Conservation (phyloP, 768 basidiomycete species). For the Hericium alpestre region DNA sequence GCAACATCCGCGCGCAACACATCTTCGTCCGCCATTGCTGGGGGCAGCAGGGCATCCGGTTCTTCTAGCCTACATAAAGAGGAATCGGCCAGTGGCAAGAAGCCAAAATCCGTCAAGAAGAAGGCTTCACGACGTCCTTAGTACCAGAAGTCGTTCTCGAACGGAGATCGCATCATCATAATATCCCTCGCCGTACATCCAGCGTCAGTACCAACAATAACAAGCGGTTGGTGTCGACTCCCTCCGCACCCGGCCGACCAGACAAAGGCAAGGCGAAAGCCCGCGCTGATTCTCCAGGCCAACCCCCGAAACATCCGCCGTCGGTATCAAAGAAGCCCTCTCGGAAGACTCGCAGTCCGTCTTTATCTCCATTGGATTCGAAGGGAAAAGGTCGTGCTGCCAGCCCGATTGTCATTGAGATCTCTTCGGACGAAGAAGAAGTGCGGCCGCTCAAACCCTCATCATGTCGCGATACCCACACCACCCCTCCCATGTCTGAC, state of each 20-base stretch:
- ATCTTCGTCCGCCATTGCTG: too few relatives aligned
- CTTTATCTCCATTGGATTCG: neutral
- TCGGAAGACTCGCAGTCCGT: neutral
- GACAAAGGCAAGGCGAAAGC: neutral
- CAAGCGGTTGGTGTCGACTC: neutral
- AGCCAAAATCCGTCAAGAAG: neutral
- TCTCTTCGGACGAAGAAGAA: neutral
- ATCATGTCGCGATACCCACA: neutral
- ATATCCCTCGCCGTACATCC: neutral
- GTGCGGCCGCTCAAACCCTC: conserved; percentile 1
- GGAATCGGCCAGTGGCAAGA: too few relatives aligned
- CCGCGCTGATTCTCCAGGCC: neutral
- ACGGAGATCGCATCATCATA: neutral
- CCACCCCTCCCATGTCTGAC: too few relatives aligned
- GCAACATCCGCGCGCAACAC: too few relatives aligned
- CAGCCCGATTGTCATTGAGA: neutral
- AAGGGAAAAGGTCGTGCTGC: neutral
- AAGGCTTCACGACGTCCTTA: neutral
- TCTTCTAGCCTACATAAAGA: too few relatives aligned
- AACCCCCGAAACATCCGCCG: neutral
- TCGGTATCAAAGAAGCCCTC: too few relatives aligned
- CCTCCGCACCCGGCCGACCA: too few relatives aligned
- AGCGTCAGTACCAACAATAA: neutral
- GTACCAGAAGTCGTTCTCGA: conserved; percentile 2
- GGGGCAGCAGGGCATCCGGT: too few relatives aligned